Base-by-base conservation (phyloP, 1,284 basidiomycete species). In the Butyriboletus appendiculatus region DNA sequence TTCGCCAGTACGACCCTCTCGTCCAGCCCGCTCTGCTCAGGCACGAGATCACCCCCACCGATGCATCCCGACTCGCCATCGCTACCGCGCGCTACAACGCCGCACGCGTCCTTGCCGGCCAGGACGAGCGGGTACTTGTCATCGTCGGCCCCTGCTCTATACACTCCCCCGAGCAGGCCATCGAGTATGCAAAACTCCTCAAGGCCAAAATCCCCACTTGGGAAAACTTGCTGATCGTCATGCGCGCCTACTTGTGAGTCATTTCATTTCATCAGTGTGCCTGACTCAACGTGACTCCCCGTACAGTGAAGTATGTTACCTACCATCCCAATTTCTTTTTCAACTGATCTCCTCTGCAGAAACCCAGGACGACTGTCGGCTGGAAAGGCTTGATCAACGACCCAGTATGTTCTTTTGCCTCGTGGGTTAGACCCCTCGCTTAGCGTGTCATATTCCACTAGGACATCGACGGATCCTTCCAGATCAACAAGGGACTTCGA, bases 91-190 rank as follows among this genome's bases (percentile, higher is more conserved):
- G 95, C 62, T 86, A 84, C 74, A 79, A 81, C 55, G 83, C 91
- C 1, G 88, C 93, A 1, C 79, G 84, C 55, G 85, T 96, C 62
- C 78, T 96, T 40, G 84, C 89, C 4, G 93, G 94, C 26, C 81
- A 85, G 44, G 94, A 96, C 65, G 88, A 93, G 63, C 85, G 94
- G 46, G 61, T 98, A 1, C 78, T 98, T 46, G 94, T 97, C 67
- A 80, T 98, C 62, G 90, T 97, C 58, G 96, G 96, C 5, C 96
- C 96, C 18, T 99, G 96, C 79, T 96, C 93, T 4, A 97, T 99
- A 62, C 96, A 99, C 73, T 92, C 87, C 30, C 75, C 92, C 5
- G 84, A 88, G 45, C 92, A 96, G 71, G 96, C 96, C 4, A 75
- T 95, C 57, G 92, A 95, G 70, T 99, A 99, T 70, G 96, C 95